phyloP scores from a whole-genome alignment of 805 yeast species.

The Kuraishia cidri region DNA sequence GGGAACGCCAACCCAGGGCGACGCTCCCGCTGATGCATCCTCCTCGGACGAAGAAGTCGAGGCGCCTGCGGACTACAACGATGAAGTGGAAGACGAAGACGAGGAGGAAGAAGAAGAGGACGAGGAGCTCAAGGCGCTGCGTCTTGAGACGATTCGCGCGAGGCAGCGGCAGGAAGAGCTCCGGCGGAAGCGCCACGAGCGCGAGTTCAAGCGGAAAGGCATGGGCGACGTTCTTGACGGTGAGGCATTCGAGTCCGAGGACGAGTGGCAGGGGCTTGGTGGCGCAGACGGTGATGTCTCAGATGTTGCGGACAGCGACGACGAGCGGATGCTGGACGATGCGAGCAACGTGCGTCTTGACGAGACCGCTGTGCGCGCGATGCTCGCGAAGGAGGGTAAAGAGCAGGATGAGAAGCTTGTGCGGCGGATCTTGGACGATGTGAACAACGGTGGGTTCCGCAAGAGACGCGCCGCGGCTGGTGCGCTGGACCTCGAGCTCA shows the following conservation, averaged over 20 bases:
- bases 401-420: constrained; percentile 56
- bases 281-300: constrained; percentile 58
- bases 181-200: constrained; percentile 21
- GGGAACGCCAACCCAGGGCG: constrained; percentile 3
- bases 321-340: constrained; percentile 74
- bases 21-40: constrained; percentile 17
- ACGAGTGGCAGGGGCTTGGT: constrained; percentile 80
- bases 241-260: constrained; percentile 85
- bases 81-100: constrained; percentile 12
- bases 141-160: constrained; percentile 11
- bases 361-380: constrained; percentile 47
- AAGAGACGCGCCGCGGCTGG: constrained; percentile 43
- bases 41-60: constrained; percentile 2
- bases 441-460: constrained; percentile 63
- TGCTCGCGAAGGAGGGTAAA: constrained; percentile 50
- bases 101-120: constrained; percentile 28
- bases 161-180: constrained; percentile 13
- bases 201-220: constrained; percentile 52
- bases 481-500: constrained; percentile 52
- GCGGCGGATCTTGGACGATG: constrained; percentile 58
- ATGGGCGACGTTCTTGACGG: constrained; percentile 57
- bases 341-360: constrained; percentile 45
- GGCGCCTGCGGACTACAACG: constrained; percentile 1
- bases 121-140: constrained; percentile 15
- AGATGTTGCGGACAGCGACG: constrained; percentile 62